Evolutionary conservation across 208 protist species (phyloP), one percentile per base, ranked within the genome.

Genomic region (Novymonas esmeraldas): DNA sequence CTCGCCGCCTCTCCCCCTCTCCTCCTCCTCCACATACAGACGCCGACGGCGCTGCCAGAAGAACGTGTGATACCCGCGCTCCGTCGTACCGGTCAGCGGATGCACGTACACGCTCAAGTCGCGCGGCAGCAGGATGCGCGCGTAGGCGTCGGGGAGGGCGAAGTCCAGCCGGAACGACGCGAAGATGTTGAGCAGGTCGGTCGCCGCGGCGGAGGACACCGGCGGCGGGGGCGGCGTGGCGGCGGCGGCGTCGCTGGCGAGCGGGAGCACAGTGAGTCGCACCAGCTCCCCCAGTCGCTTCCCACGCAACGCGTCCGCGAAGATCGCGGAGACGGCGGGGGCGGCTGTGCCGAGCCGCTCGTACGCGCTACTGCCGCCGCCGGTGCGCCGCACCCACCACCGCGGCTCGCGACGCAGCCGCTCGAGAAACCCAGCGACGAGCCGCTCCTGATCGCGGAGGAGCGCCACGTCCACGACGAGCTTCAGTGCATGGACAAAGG

Each of bases 391-490:
- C 26, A 76, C 58, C 90, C 87, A 93, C 87, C 87, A 95, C 26
- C 83, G 73, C 22, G 85, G 87, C 55, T 92, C 82, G 29, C 50
- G 34, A 29, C 74, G 67, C 16, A 96, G 78, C 5, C 69, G 74
- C 65, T 81, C 66, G 14, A 96, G 63, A 68, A 96, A 96, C 28
- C 68, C 65, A 45, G 82, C 63, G 44, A 96, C 77, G 42, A 94
- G 70, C 6, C 86, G 84, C n/a, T 81, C 81, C 56, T 72, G 79
- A 67, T 96, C 88, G 20, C 88, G 84, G 64, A 74, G 92, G 22
- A 96, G 79, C 3, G 85, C 87, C 0, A 96, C 74, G 70, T 94
- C 88, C 6, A 93, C 44, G n/a, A 95, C 33, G 1, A 95, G 72
- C 54, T 77, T 77, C 45, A 93, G 56, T 0, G 81, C 80, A 16